Percentiles rank a stretch among this genome's conserved stretches.
Conservation (phyloP, 768 basidiomycete species). For the Kwoniella botswanensis region DNA sequence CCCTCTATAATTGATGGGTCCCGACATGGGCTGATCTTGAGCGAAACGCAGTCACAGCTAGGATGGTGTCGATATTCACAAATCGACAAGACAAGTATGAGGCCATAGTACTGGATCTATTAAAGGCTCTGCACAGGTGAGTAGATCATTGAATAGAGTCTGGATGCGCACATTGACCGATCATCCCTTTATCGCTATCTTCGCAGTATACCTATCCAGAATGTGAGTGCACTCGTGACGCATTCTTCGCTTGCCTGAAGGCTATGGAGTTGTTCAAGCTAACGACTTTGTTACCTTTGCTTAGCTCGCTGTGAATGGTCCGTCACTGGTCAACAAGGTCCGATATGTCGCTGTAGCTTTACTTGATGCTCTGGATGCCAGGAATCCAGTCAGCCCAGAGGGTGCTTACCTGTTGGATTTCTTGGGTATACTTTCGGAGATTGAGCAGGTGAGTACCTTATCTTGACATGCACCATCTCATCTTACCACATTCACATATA, state of each 20-base stretch:
- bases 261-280: too few relatives aligned
- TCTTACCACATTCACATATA: too few relatives aligned
- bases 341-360: constrained; percentile 18
- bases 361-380: constrained; percentile 11
- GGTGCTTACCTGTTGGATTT: constrained; percentile 16
- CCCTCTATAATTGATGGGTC: too few relatives aligned
- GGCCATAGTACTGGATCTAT: constrained; percentile 7
- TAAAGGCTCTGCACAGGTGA: constrained; percentile 18
- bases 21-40: too few relatives aligned
- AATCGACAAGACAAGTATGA: constrained; percentile 5
- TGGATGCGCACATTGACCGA: too few relatives aligned
- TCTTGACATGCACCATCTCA: too few relatives aligned
- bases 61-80: background rate
- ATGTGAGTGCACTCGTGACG: background rate
- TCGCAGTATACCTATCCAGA: constrained; percentile 22
- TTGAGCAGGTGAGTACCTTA: constrained; percentile 7
- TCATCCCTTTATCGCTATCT: too few relatives aligned
- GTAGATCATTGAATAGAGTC: too few relatives aligned
- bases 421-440: constrained; percentile 16
- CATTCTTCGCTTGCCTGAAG: background rate
- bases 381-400: constrained; percentile 12
- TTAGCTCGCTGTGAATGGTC: constrained; percentile 21
- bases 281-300: background rate
- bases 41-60: background rate
- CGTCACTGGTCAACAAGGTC: constrained; percentile 19